phyloP scores from a whole-genome alignment of 2,329 filamentous ascomycete genomes.

The Magnaporthales sp. region DNA sequence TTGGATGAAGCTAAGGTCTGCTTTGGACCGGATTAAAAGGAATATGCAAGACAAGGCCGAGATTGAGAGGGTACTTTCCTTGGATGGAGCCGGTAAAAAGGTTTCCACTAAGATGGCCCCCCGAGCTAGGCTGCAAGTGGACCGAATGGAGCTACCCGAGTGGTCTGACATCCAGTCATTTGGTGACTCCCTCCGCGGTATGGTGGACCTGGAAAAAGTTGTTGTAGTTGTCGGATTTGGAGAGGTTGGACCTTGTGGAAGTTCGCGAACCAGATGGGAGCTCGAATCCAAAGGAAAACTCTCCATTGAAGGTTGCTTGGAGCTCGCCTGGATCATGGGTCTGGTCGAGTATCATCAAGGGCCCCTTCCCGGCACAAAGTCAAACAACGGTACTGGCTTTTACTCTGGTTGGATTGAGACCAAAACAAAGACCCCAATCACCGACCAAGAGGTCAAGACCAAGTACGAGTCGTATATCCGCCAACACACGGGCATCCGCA shows the following conservation, averaged over 20 bases:
- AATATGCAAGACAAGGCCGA: slow-evolving; percentile 13
- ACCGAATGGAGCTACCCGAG: not conserved
- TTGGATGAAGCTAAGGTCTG: slow-evolving; percentile 18
- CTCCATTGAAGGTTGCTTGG: slow-evolving; percentile 59
- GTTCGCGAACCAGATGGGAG: slow-evolving; percentile 63
- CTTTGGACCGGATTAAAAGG: slow-evolving; percentile 14
- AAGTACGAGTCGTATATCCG: slow-evolving; percentile 22
- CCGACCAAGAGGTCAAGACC: slow-evolving; percentile 20
- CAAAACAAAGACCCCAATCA: slow-evolving; percentile 16
- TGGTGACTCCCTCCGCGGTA: slow-evolving; percentile 23
- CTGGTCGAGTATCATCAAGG: slow-evolving; percentile 55
- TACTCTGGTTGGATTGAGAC: slow-evolving; percentile 49
- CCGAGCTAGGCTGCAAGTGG: slow-evolving; percentile 9
- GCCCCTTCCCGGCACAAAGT: slow-evolving; percentile 1
- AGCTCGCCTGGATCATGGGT: slow-evolving; percentile 70
- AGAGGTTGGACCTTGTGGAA: slow-evolving; percentile 52
- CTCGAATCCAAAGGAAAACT: slow-evolving; percentile 62
- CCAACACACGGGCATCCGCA: slow-evolving; percentile 24
- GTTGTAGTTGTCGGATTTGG: slow-evolving; percentile 30
- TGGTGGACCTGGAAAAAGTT: slow-evolving; percentile 26
- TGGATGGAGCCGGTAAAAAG: too few species aligned
- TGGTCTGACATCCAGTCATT: too few species aligned
- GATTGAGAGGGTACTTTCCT: slow-evolving; percentile 10
- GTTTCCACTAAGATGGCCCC: slow-evolving; percentile 6
- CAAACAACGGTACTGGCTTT: slow-evolving; percentile 53